Evolutionary conservation across 2,329 filamentous ascomycete species (phyloP).

Genomic region (Aciculosporium take): DNA sequence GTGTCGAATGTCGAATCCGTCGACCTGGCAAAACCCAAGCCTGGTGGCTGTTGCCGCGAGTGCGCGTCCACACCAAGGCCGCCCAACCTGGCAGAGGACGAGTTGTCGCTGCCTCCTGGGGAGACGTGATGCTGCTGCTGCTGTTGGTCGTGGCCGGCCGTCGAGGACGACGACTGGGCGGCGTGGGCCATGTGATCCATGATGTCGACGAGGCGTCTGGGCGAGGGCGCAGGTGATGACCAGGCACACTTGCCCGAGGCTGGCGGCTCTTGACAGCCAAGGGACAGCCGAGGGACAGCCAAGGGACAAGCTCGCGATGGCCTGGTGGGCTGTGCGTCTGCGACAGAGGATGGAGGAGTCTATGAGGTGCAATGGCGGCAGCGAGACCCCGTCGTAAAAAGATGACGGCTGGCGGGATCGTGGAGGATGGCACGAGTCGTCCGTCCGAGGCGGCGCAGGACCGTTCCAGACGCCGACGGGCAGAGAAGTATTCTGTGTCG

Average conservation of each 20-base stretch:
- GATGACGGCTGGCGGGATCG: background rate
- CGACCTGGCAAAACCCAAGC: constrained; percentile 17
- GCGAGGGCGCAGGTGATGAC: constrained; percentile 10
- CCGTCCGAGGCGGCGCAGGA: too few species aligned
- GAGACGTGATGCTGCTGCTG: constrained; percentile 33
- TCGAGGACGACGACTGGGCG: constrained; percentile 51
- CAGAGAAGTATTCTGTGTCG: background rate
- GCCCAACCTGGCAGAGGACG: constrained; percentile 37
- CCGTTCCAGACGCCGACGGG: constrained; percentile 2
- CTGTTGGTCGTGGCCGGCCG: constrained; percentile 24
- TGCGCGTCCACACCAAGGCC: constrained; percentile 44
- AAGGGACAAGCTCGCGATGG: background rate
- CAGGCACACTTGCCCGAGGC: constrained; percentile 32
- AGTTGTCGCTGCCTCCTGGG: constrained; percentile 32
- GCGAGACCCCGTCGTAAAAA: constrained; percentile 5
- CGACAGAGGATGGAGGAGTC: constrained; percentile 11
- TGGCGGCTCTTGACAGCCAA: constrained; percentile 31
- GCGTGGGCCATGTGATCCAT: constrained; percentile 29
- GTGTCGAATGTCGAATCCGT: constrained; percentile 26
- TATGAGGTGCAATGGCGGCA: constrained; percentile 9
- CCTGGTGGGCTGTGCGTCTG: constrained; percentile 13
- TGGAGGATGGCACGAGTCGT: constrained; percentile 1
- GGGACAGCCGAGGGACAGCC: constrained; percentile 15
- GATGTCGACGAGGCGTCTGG: constrained; percentile 12
- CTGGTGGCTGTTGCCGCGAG: constrained; percentile 21